Conservation (phyloP, 2,329 filamentous ascomycete genomes). For the Nemania sp. region DNA sequence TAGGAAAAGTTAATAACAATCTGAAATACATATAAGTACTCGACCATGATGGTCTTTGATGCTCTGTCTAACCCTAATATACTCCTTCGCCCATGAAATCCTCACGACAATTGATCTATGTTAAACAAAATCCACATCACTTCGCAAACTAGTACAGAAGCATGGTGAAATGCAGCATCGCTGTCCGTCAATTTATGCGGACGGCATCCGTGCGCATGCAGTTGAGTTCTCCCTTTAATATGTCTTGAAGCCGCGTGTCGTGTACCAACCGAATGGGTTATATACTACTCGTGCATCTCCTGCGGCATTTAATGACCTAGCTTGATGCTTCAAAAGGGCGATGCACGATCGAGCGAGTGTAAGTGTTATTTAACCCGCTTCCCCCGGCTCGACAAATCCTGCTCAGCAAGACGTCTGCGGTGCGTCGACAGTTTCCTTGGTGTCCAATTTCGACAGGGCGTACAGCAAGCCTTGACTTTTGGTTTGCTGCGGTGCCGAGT, state of each 20-base stretch:
- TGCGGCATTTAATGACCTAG: neutral
- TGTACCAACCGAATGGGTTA: neutral
- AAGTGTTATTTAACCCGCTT: neutral
- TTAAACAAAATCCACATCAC: no score
- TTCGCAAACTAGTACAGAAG: slow-evolving; percentile 21
- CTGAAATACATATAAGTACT: no score
- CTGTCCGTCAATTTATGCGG: no score
- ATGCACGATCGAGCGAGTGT: neutral
- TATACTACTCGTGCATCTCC: neutral
- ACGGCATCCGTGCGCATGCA: no score
- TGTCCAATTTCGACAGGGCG: slow-evolving; percentile 7
- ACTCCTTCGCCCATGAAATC: no score
- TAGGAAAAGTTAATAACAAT: no score
- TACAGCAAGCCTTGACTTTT: slow-evolving; percentile 11
- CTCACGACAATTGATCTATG: no score
- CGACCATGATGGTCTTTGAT: no score
- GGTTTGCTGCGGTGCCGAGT: neutral
- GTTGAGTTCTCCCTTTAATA: no score
- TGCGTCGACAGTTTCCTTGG: neutral
- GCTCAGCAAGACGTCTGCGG: neutral
- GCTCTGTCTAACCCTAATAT: no score
- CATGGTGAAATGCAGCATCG: neutral
- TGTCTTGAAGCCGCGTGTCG: neutral
- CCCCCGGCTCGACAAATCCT: neutral
- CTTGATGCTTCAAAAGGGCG: neutral